Base-by-base conservation (phyloP, 345 rosid species). In the Noccaea bulbosa region DNA sequence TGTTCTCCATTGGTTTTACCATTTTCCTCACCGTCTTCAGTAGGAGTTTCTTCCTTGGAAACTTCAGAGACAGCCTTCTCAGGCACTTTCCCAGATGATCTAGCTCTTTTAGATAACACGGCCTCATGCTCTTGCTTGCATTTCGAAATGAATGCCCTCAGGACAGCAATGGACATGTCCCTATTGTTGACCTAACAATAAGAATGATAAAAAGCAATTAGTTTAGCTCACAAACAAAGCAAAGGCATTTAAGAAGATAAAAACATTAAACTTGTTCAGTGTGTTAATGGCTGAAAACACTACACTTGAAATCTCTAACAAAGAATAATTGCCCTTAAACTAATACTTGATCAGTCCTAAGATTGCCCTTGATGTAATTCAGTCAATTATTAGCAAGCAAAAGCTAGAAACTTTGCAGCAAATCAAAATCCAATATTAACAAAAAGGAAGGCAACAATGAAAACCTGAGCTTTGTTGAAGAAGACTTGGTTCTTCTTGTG, bases 391-490 rank as follows among this genome's bases (percentile, higher is more conserved):
- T 4, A 58, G 9, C 47, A 15, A 58, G 9, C 47, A 15, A 27
- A 51, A 58, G 38, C 55, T 51, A 74, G 17, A 67, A 45, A 11
- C 15, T 74, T 51, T 67, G 69, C 49, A 67, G 7, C 30, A 35
- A 60, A 8, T 52, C 14, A 45, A 68, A 68, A 53, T 45, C 24
- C 15, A 22, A 14, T 10, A 43, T 11, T 3, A 54, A 45, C 15
- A 57, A 32, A 20, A 38, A 11, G 12, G 12, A 65, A 72, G 72
- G 33, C 20, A 53, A 54, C 27, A 22, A 5, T 70, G 44, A 67
- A 62, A 32, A 92, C 93, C 98, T 90, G 96, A 69, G 99, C 88
- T 71, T 88, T 92, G 84, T 95, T 95, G 80, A 80, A 95, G 72
- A 95, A 95, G 40, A 95, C 99, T 86, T 92, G 83, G 46, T 94